These are phyloP conservation scores for Cichorium intybus DNA, from an alignment of 140 eudicot genomes.

Conservation along the genomic window DNA sequence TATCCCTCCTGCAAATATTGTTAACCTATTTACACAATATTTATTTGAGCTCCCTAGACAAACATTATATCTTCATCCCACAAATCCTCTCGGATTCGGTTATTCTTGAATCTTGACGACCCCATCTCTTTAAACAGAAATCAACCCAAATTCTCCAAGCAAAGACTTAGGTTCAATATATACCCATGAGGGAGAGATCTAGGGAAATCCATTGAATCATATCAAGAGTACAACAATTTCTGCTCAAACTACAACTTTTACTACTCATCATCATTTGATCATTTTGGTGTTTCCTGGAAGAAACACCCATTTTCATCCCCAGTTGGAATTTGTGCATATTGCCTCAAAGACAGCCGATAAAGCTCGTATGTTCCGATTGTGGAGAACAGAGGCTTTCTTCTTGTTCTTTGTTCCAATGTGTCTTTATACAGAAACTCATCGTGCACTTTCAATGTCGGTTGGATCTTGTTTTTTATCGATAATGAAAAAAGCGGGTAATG, in stretches of 20 bases:
- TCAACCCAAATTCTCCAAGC: conserved; percentile 1
- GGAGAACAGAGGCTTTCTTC: conserved; percentile 85
- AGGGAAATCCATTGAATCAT: conserved; percentile 65
- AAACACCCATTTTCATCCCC: conserved; percentile 76
- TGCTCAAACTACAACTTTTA: conserved; percentile 37
- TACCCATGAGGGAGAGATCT: conserved; percentile 59
- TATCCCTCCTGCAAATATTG: conserved; percentile 37
- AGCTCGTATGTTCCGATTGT: conserved; percentile 77
- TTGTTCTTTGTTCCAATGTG: conserved; percentile 75
- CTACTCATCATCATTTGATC: conserved; percentile 40
- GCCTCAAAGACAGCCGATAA: conserved; percentile 67
- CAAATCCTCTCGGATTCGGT: conserved; percentile 12
- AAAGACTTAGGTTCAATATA: conserved; percentile 3
- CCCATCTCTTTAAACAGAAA: conserved; percentile 10
- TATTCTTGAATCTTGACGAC: conserved; percentile 11
- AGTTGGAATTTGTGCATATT: conserved; percentile 76
- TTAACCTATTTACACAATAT: conserved; percentile 37
- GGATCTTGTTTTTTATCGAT: conserved; percentile 79
- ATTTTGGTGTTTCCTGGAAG: conserved; percentile 63
- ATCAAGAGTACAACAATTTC: conserved; percentile 20
- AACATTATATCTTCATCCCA: conserved; percentile 21
- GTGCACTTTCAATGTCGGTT: conserved; percentile 59
- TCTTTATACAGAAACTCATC: conserved; percentile 71
- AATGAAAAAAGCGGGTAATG: conserved; percentile 46
- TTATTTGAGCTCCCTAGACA: conserved; percentile 3